phyloP scores from a whole-genome alignment of 176 grass and related monocot species.

The Ananas comosus region DNA sequence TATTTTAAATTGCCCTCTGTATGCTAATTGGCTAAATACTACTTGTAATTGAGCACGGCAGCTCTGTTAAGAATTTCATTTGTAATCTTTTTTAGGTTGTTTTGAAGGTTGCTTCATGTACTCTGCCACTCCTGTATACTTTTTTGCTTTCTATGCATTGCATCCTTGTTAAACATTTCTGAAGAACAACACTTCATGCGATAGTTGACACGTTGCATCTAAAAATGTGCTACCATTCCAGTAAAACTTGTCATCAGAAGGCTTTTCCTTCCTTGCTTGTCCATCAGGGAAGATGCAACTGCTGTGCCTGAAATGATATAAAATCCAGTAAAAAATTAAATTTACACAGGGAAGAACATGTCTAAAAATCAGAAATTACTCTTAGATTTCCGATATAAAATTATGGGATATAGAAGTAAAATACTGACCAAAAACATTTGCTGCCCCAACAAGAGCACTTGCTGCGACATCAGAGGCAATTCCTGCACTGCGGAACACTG shows the following conservation, averaged over 20 bases:
- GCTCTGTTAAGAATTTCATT: too few relatives aligned
- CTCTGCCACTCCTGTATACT: too few relatives aligned
- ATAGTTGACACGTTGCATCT: neutral
- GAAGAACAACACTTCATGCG: too few relatives aligned
- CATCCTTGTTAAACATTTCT: too few relatives aligned
- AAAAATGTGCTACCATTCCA: slow-evolving; percentile 71
- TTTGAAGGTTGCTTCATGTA: too few relatives aligned
- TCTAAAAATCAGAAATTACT: neutral
- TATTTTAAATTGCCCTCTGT: too few relatives aligned
- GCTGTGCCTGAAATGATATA: slow-evolving; percentile 48
- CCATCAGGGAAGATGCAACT: slow-evolving; percentile 97
- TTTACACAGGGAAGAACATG: neutral
- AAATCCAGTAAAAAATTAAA: slow-evolving; percentile 19
- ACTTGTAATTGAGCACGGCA: too few relatives aligned
- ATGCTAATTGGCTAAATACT: too few relatives aligned
- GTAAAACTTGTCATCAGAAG: slow-evolving; percentile 92
- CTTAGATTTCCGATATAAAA: neutral
- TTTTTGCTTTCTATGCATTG: too few relatives aligned
- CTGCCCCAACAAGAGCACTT: slow-evolving; percentile 94
- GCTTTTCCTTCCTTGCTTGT: slow-evolving; percentile 92
- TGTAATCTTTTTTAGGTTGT: too few relatives aligned
- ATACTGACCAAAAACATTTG: slow-evolving; percentile 91
- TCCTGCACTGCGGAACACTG: slow-evolving; percentile 88
- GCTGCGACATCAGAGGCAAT: slow-evolving; percentile 98
- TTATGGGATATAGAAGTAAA: slow-evolving; percentile 8